Evolutionary conservation across 108 stramenopile species (phyloP).

Genomic region (Cyclotella atomus): DNA sequence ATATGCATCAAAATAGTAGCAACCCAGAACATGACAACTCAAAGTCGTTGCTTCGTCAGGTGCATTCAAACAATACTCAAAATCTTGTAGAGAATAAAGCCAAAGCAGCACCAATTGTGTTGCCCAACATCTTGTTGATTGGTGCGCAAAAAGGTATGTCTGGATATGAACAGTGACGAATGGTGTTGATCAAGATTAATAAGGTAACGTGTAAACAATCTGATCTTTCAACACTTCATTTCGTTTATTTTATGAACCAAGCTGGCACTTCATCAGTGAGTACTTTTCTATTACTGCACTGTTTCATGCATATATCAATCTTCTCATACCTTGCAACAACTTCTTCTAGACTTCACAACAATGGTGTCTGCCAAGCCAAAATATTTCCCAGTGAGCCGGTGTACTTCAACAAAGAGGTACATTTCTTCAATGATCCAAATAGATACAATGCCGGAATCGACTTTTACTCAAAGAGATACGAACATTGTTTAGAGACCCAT

Average conservation of each 20-base stretch:
- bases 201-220: not conserved
- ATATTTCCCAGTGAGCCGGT: not conserved
- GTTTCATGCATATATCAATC: not conserved
- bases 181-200: no score
- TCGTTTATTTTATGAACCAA: not conserved
- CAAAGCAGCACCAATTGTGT: no score
- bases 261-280: not conserved
- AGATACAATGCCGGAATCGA: conserved; percentile 37
- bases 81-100: no score
- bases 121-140: not conserved
- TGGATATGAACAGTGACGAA: no score
- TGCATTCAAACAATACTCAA: no score
- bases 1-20: no score
- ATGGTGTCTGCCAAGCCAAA: not conserved
- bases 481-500: not conserved
- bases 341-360: not conserved
- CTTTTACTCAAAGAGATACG: conserved; percentile 46
- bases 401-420: conserved; percentile 11
- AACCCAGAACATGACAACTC: no score
- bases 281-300: not conserved
- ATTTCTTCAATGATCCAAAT: conserved; percentile 45
- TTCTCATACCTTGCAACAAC: not conserved
- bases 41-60: no score
- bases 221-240: not conserved
- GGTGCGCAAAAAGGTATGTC: conserved; percentile 3